These are phyloP conservation scores for Chamaecyparis obtusa DNA, from an alignment of 75 land plant species.

Conservation along the genomic window DNA sequence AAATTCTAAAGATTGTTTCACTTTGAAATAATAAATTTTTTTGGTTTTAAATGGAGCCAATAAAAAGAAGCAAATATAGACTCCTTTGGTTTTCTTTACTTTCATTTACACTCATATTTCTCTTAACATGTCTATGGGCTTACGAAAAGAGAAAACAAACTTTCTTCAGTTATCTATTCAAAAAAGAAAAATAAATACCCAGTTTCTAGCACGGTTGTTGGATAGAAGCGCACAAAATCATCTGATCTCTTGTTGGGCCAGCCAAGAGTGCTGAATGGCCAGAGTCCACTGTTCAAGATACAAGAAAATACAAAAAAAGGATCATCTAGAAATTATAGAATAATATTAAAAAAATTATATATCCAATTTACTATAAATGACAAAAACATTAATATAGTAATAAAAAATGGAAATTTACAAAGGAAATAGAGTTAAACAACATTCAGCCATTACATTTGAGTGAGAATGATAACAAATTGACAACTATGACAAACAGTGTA, in stretches of 20 bases:
- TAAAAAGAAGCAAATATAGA: background rate
- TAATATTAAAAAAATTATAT: background rate
- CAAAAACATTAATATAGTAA: background rate
- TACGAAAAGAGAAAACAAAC: background rate
- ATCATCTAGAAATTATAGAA: constrained; percentile 3
- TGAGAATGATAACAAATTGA: background rate
- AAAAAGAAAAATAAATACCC: constrained; percentile 51
- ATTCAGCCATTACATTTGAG: background rate
- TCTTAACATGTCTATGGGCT: background rate
- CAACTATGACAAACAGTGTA: background rate
- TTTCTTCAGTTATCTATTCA: background rate
- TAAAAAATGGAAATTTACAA: background rate
- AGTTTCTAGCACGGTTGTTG: constrained; percentile 93
- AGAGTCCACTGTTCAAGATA: constrained; percentile 65
- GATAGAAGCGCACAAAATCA: constrained; percentile 83
- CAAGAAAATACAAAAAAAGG: background rate
- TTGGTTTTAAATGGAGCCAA: background rate
- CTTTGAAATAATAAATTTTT: background rate
- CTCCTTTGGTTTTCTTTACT: background rate
- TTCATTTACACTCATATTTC: background rate
- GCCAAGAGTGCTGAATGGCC: constrained; percentile 99
- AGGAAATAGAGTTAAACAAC: background rate
- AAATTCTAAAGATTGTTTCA: background rate
- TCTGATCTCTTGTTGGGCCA: constrained; percentile 83
- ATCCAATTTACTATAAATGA: background rate